Base-by-base conservation (phyloP, 1,284 basidiomycete genomes). In the Grifola frondosa region DNA sequence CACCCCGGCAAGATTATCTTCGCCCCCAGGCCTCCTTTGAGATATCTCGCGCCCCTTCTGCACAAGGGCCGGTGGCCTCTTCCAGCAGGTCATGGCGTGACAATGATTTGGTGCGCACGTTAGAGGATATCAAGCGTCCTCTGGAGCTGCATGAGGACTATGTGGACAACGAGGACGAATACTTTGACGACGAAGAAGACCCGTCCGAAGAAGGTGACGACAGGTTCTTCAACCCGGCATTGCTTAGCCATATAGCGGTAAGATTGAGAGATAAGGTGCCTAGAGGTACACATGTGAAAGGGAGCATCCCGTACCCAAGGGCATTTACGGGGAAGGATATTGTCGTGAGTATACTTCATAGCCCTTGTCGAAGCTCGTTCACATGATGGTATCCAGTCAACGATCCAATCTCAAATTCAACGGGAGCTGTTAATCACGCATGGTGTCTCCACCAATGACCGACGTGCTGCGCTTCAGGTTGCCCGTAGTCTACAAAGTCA, bases 261-360 rank as follows among this genome's bases (percentile, higher is more conserved):
- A 85, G 91, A 57, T 67, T 98, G 40, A 77, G 86, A 32, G 93
- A 97, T 65, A 84, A 87, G 54, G 88, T 98, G 1, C 88, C 87
- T 2, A 75, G 88, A 35, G 85, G 84, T 11, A 84, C 82, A 4
- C 94, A 98, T 60, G 88, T 94, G 49, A 97, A 97, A 66, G 89
- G 88, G 7, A 88, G 88, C 44, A 88, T 95, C 33, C 86, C 89
- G 1, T 95, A 93, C 63, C 84, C 84, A 3, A 73, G 80, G 10
- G 88, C 90, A 10, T 97, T 97, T 59, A 97, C 93, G 1, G 94
- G 93, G 6, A 88, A 88, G 53, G 92, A 96, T 59, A 84, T 95
- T 38, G 91, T 97, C 46, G 90, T 94, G 67, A 59, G 91, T 78
- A 11, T 13, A 21, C 28, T 24, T 17, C 12, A 33, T 11, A 17